Conservation (phyloP, 2,329 filamentous ascomycete genomes). For the Sordariomycetes sp. region DNA sequence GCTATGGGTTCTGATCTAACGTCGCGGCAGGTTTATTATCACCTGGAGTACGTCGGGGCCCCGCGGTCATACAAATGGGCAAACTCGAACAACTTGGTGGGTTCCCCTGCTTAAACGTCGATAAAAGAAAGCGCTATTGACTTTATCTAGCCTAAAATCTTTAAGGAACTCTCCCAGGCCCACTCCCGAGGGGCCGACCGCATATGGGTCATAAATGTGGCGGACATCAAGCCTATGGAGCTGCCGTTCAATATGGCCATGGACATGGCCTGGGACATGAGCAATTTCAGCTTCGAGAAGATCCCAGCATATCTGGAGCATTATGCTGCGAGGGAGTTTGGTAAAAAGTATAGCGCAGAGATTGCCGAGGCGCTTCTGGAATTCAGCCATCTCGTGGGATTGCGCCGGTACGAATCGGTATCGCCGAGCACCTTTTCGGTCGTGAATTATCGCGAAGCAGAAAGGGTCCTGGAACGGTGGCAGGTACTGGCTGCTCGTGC, state of each 20-base stretch:
- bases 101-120: conserved; percentile 9
- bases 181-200: conserved; percentile 43
- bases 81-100: conserved; percentile 43
- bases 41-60: conserved; percentile 40
- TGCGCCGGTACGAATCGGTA: conserved; percentile 38
- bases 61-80: conserved; percentile 46
- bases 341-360: conserved; percentile 29
- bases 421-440: neutral
- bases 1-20: conserved; percentile 13
- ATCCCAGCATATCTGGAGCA: conserved; percentile 8
- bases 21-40: conserved; percentile 35
- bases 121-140: neutral
- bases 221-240: conserved; percentile 51
- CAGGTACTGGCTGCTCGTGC: conserved; percentile 35
- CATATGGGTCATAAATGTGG: conserved; percentile 57
- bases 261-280: conserved; percentile 37
- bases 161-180: conserved; percentile 36
- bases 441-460: conserved; percentile 45
- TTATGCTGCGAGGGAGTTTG: conserved; percentile 35
- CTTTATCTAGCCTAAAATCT: conserved; percentile 13
- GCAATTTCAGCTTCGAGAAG: conserved; percentile 27
- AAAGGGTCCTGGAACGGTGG: conserved; percentile 43
- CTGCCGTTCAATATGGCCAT: conserved; percentile 46
- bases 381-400: conserved; percentile 33
- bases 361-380: conserved; percentile 45